phyloP scores from a whole-genome alignment of 2,329 filamentous ascomycete species.

The Clonostachys byssicola region DNA sequence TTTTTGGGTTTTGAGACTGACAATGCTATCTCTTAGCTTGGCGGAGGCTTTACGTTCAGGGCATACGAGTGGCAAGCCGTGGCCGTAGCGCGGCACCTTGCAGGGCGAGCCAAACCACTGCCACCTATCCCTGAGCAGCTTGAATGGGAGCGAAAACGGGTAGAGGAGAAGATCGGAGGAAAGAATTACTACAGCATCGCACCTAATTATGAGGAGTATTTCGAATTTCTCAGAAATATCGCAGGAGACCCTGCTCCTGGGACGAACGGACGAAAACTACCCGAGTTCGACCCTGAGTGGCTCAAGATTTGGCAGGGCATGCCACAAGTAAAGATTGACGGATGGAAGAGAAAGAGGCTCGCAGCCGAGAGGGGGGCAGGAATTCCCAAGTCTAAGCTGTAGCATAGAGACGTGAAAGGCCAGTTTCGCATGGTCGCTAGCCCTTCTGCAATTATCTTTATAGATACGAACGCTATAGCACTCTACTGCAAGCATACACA shows the following conservation, averaged over 20 bases:
- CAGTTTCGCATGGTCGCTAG: too few species aligned
- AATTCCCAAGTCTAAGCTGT: too few species aligned
- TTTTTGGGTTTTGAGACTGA: too few species aligned
- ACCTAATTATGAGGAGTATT: constrained; percentile 60
- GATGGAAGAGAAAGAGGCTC: background rate
- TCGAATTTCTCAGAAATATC: constrained; percentile 49
- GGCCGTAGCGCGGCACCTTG: constrained; percentile 51
- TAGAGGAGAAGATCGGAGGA: constrained; percentile 50
- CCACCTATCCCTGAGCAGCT: too few species aligned
- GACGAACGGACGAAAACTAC: background rate
- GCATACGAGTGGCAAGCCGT: constrained; percentile 67
- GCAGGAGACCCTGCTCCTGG: constrained; percentile 26
- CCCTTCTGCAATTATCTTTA: too few species aligned
- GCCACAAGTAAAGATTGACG: background rate
- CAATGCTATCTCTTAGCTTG: constrained; percentile 1
- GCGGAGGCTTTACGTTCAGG: constrained; percentile 59
- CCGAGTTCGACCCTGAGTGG: background rate
- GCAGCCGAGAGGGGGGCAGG: too few species aligned
- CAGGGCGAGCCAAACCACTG: constrained; percentile 46
- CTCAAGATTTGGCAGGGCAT: background rate
- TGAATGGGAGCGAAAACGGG: too few species aligned
- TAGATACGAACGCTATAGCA: too few species aligned
- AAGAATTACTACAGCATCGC: constrained; percentile 45
- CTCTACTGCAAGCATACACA: too few species aligned
- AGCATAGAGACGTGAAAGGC: too few species aligned